Evolutionary conservation across 1,284 basidiomycete genomes (phyloP).

Genomic region (Boletellus sp.): DNA sequence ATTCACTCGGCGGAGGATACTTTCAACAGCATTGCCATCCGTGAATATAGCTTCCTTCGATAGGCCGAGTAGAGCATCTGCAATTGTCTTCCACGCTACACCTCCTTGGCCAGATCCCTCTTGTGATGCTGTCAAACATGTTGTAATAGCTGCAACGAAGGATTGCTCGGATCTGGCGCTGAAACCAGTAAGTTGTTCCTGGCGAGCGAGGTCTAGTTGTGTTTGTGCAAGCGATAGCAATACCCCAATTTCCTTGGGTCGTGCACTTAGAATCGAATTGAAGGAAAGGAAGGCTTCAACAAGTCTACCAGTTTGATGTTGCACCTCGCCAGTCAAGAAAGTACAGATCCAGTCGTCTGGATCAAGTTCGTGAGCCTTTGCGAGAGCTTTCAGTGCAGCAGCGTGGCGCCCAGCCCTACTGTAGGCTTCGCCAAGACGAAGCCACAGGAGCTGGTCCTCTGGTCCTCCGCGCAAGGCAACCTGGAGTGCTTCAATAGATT

Average conservation of each 20-base stretch:
- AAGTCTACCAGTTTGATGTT: slow-evolving; percentile 76
- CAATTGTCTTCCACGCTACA: slow-evolving; percentile 84
- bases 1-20: slow-evolving; percentile 36
- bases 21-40: slow-evolving; percentile 39
- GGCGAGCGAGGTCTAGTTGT: slow-evolving; percentile 67
- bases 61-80: slow-evolving; percentile 74
- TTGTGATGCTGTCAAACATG: slow-evolving; percentile 55
- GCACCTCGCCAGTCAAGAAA: slow-evolving; percentile 86
- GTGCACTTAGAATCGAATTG: slow-evolving; percentile 51
- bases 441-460: slow-evolving; percentile 80
- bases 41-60: slow-evolving; percentile 46
- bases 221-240: slow-evolving; percentile 74
- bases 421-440: slow-evolving; percentile 91
- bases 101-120: slow-evolving; percentile 61
- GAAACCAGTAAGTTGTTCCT: slow-evolving; percentile 69
- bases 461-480: slow-evolving; percentile 81
- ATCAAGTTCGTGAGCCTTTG: slow-evolving; percentile 66
- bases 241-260: slow-evolving; percentile 69
- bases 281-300: slow-evolving; percentile 74
- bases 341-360: slow-evolving; percentile 80
- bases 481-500: slow-evolving; percentile 87
- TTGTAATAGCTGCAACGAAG: slow-evolving; percentile 57
- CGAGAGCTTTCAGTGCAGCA: slow-evolving; percentile 87
- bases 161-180: slow-evolving; percentile 71
- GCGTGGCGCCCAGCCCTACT: slow-evolving; percentile 82